These are phyloP conservation scores for Phialemonium atrogriseum DNA, from an alignment of 2,329 filamentous ascomycete genomes.

Conservation along the genomic window DNA sequence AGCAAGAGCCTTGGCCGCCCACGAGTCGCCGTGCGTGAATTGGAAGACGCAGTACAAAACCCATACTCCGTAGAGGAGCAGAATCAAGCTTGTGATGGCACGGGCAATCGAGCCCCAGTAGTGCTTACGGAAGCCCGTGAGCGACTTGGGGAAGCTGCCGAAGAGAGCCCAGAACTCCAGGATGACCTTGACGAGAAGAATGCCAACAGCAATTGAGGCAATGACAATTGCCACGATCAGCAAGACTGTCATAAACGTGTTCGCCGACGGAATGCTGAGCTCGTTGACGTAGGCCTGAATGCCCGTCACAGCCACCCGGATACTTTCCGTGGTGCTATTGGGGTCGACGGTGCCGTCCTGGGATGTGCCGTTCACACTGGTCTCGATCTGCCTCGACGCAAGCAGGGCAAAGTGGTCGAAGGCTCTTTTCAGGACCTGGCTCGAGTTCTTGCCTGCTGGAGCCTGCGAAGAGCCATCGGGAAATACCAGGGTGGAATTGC, in stretches of 20 bases:
- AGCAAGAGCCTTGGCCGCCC: conserved; percentile 80
- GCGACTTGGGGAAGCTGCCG: conserved; percentile 70
- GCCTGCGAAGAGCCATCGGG: conserved; percentile 45
- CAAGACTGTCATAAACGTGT: conserved; percentile 94
- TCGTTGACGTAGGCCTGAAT: conserved; percentile 79
- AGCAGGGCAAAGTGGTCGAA: conserved; percentile 40
- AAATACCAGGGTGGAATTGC: conserved; percentile 68
- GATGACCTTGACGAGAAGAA: conserved; percentile 83
- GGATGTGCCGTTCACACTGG: conserved; percentile 31
- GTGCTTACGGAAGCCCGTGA: conserved; percentile 82
- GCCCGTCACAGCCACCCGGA: conserved; percentile 55
- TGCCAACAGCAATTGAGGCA: conserved; percentile 73
- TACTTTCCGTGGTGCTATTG: conserved; percentile 16
- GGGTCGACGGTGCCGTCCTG: conserved; percentile 13
- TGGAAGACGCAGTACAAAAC: conserved; percentile 94
- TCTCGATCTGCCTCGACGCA: conserved; percentile 42
- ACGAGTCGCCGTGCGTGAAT: conserved; percentile 88
- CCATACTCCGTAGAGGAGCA: conserved; percentile 92
- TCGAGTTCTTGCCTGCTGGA: conserved; percentile 15
- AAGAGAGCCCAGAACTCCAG: conserved; percentile 89
- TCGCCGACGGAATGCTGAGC: conserved; percentile 75
- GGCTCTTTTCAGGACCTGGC: conserved; percentile 39
- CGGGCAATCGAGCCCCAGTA: conserved; percentile 93
- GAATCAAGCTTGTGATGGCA: conserved; percentile 80
- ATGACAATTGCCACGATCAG: conserved; percentile 83